Evolutionary conservation across 2,329 filamentous ascomycete genomes (phyloP), one percentile per base, ranked within the genome.

Genomic region (Knufia petricola): DNA sequence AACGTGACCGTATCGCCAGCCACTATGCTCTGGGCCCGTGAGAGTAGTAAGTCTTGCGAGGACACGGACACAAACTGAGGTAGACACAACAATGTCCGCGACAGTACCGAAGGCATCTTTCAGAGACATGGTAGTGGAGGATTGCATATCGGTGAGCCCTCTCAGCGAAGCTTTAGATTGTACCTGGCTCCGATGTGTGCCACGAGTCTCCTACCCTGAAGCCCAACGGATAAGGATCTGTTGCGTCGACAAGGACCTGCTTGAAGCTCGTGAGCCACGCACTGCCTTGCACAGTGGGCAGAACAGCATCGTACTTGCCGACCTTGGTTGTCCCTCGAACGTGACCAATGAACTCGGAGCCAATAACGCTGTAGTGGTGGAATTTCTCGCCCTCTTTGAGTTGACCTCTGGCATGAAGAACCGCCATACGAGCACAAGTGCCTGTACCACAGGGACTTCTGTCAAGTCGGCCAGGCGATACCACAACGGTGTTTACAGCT

Each of bases 181-280:
- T 17, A 4, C 20, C 20, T 20, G 13, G 17, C 3, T 39, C 36
- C 20, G 13, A 10, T 9, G 17, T 24, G 36, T 55, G 52, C 52
- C 52, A 55, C 28, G 39, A 32, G 46, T 67, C 66, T 0, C 63
- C 64, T 2, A 68, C 62, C 30, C 64, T 53, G 54, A 74, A 70
- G 1, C 66, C 66, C 12, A 60, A 51, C 8, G 68, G 70, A 50
- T 69, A 73, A 0, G 70, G 70, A 55, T 73, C 70, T 0, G 61
- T 61, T 1, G 66, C 63, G 49, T 72, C 69, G 9, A 73, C 52
- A n/a, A 70, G 60, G 2, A 67, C 59, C 46, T 71, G 64, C 52
- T 70, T 69, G 52, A 65, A 68, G 20, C 67, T 62, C 0, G 69
- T 71, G 40, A 73, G 68, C 70, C 71, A 73, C 2, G 64, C 70